Conservation (phyloP, 164 flowering plant species). For the Macadamia tetraphylla region DNA sequence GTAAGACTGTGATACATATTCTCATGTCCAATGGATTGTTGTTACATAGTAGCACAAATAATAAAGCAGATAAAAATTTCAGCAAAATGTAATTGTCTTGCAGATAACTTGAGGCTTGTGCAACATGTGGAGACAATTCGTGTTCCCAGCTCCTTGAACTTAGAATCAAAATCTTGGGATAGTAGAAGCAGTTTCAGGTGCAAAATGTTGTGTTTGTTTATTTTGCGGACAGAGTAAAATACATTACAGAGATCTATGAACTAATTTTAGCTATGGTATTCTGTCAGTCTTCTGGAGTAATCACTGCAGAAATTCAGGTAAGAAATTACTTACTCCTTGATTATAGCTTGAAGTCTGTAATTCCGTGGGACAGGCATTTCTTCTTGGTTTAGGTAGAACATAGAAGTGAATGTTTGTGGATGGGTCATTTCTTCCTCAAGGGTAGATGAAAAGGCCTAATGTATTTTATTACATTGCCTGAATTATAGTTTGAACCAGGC, state of each 20-base stretch:
- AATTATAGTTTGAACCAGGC: no score
- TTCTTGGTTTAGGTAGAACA: no score
- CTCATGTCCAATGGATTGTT: no score
- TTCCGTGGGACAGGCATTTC: not conserved
- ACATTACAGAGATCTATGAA: not conserved
- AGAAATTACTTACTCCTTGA: not conserved
- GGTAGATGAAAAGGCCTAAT: no score
- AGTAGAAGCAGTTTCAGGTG: constrained; percentile 67
- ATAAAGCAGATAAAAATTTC: no score
- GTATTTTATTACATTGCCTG: no score
- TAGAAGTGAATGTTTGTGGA: no score
- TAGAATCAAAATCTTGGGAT: constrained; percentile 35
- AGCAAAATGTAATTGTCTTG: not conserved
- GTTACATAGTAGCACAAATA: no score
- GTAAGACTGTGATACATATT: no score
- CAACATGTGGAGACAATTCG: constrained; percentile 71
- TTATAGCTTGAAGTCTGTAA: not conserved
- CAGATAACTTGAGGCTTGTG: constrained; percentile 79
- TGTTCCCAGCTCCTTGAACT: constrained; percentile 56
- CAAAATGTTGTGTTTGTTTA: constrained; percentile 1
- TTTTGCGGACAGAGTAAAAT: not conserved
- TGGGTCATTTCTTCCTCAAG: no score
- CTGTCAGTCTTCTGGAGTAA: constrained; percentile 33
- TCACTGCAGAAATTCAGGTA: constrained; percentile 69
- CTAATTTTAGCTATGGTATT: not conserved